A percentile compares a stretch with the other conserved stretches of the same genome.
These are phyloP conservation scores for Monosporascus sp. DNA, from an alignment of 2,329 filamentous ascomycete species.

Conservation along the genomic window DNA sequence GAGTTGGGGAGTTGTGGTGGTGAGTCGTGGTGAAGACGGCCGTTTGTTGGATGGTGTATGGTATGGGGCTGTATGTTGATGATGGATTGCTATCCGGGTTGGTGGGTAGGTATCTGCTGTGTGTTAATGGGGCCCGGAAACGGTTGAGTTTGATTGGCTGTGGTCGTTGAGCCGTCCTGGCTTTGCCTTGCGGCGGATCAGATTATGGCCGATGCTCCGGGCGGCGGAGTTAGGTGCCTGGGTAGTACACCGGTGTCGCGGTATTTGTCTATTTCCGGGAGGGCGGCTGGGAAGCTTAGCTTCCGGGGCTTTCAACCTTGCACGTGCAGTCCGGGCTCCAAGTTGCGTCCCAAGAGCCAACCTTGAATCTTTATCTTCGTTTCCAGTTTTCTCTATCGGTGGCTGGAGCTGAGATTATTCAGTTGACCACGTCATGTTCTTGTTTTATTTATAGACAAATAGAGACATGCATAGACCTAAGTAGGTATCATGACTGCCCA, in stretches of 20 bases:
- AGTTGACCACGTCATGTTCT: no score
- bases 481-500: no score
- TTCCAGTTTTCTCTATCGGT: neutral
- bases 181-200: conserved; percentile 7
- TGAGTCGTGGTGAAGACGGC: neutral
- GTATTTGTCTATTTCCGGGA: no score
- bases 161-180: neutral
- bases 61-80: neutral
- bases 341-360: no score
- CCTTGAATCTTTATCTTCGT: no score
- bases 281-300: no score
- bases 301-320: neutral
- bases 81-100: neutral
- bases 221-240: neutral
- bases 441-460: no score
- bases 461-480: no score
- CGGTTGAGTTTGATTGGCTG: conserved; percentile 8
- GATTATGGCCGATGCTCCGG: conserved; percentile 6
- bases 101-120: neutral
- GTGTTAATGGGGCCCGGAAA: neutral
- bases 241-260: no score
- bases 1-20: neutral
- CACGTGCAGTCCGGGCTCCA: neutral
- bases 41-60: neutral
- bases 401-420: neutral